phyloP scores from a whole-genome alignment of 768 basidiomycete genomes.

The Pholiota microspora region DNA sequence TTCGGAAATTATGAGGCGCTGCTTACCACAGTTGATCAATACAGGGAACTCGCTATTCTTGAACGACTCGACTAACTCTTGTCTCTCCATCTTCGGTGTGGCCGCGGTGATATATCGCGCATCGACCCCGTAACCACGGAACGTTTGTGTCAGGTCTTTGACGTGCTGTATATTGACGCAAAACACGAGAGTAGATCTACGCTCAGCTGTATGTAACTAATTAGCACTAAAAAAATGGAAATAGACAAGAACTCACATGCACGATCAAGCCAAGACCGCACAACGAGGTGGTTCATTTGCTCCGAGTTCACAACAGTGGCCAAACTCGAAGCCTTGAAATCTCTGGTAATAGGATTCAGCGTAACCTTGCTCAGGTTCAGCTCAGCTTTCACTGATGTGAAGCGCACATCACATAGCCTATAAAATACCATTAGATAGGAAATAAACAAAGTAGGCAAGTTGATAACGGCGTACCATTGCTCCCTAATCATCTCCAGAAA shows the following conservation, averaged over 20 bases:
- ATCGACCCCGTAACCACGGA: slow-evolving; percentile 75
- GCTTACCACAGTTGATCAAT: slow-evolving; percentile 81
- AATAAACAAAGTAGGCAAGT: neutral
- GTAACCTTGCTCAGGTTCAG: slow-evolving; percentile 69
- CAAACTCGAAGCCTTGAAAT: slow-evolving; percentile 78
- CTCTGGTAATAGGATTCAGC: slow-evolving; percentile 67
- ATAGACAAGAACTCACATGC: slow-evolving; percentile 52
- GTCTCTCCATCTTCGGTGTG: slow-evolving; percentile 65
- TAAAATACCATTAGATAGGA: too few species aligned
- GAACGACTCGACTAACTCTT: slow-evolving; percentile 63
- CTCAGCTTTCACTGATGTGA: slow-evolving; percentile 77
- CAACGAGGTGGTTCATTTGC: slow-evolving; percentile 73
- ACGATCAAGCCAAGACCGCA: slow-evolving; percentile 83
- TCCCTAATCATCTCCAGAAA: slow-evolving; percentile 93
- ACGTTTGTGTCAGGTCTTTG: slow-evolving; percentile 64
- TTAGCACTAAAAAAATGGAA: neutral
- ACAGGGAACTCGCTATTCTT: slow-evolving; percentile 76
- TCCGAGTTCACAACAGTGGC: slow-evolving; percentile 81
- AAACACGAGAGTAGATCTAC: slow-evolving; percentile 91
- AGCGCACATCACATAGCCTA: slow-evolving; percentile 84
- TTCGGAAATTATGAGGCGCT: neutral
- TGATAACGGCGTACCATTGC: slow-evolving; percentile 71
- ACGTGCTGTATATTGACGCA: slow-evolving; percentile 87
- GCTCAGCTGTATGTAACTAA: slow-evolving; percentile 37
- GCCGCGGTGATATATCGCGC: slow-evolving; percentile 76